Evolutionary conservation across 2,329 filamentous ascomycete species (phyloP), one percentile per base, ranked within the genome.

Genomic region (Botrytis hyacinthi): DNA sequence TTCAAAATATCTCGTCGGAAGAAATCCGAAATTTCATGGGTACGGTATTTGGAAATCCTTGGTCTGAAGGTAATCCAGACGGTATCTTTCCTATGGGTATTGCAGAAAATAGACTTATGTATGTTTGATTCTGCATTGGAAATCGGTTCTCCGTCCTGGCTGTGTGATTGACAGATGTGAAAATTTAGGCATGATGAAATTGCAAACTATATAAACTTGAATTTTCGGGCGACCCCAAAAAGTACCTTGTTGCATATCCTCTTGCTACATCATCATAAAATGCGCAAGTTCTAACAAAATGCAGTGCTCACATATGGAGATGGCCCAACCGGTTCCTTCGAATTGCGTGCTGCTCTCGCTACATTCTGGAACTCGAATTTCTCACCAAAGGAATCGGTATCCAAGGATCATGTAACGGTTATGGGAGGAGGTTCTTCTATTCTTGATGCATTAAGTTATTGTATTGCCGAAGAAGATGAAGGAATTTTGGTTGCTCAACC

Each of bases 401-500:
- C 80, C 2, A 66, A 80, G 10, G 79, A 83, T 0, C 76, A 85
- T 54, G 74, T 87, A 61, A 75, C 83, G 1, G 79, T 84, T 37
- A 79, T 83, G 32, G 84, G 81, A 66, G 84, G 84, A 29, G 80
- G 83, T 16, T 83, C 83, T 0, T 71, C 73, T 37, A 68, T 75
- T 20, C 74, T 75, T 35, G 74, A 75, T 62, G 80, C 82, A 3
- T 74, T 86, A 3, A 82, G 81, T n/a, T 85, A 82, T 73, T 81
- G 80, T 14, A 75, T 87, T 1, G 82, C 82, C 16, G 83, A 84
- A 60, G 78, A 80, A 1, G 82, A 82, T 0, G 84, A 87, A 44
- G 85, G 82, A 0, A 82, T 87, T 32, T 75, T 88, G 22, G 78
- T 86, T 8, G 82, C 80, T 37, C 79, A 82, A n/a, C 85, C 86